phyloP scores from a whole-genome alignment of 2,329 filamentous ascomycete genomes.

The Talaromyces funiculosus region DNA sequence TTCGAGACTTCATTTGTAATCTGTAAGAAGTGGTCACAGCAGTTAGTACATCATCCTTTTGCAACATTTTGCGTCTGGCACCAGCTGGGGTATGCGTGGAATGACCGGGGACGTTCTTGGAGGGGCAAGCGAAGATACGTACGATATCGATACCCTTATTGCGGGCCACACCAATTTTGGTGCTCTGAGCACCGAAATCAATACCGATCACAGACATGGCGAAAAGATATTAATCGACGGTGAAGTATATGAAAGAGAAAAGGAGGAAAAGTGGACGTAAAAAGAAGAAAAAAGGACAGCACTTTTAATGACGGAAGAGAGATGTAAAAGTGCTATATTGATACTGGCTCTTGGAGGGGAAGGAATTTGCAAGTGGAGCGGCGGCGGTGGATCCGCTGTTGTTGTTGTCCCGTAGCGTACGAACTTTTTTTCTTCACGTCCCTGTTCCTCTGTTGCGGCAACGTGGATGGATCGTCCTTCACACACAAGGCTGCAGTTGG shows the following conservation, averaged over 20 bases:
- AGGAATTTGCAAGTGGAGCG: slow-evolving; percentile 35
- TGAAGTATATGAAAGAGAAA: slow-evolving; percentile 14
- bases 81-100: slow-evolving; percentile 3
- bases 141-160: slow-evolving; percentile 99
- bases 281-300: neutral
- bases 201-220: slow-evolving; percentile 65
- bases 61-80: neutral
- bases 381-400: slow-evolving; percentile 24
- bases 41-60: neutral
- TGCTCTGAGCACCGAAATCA: slow-evolving; percentile 95
- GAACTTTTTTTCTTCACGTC: slow-evolving; percentile 12
- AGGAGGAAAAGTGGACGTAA: slow-evolving; percentile 11
- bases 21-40: slow-evolving; percentile 42
- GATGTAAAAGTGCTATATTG: neutral
- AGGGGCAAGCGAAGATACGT: slow-evolving; percentile 47
- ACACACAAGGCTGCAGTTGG: neutral
- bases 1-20: slow-evolving; percentile 99
- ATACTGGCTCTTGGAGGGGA: slow-evolving; percentile 19
- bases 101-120: slow-evolving; percentile 15
- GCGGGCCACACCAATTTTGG: slow-evolving; percentile 92
- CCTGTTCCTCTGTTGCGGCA: slow-evolving; percentile 16
- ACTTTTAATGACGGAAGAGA: neutral
- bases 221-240: slow-evolving; percentile 10
- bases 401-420: slow-evolving; percentile 8
- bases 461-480: neutral